Conservation (phyloP, 1,284 basidiomycete genomes). For the Papiliotrema laurentii region DNA sequence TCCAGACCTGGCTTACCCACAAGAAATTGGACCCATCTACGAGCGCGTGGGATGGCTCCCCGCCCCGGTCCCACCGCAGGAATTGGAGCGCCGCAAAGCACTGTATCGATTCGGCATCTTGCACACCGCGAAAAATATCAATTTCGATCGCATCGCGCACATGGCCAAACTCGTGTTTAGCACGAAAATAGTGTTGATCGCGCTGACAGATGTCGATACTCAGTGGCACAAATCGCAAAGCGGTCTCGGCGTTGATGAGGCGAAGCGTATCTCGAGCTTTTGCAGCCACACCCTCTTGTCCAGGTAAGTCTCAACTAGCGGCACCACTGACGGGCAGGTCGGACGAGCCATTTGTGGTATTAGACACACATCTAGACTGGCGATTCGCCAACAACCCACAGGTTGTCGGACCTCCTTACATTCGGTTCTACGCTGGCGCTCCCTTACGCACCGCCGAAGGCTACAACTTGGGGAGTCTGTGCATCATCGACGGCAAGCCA, state of each 20-base stretch:
- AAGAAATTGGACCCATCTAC: conserved; percentile 50
- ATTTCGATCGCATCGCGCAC: conserved; percentile 85
- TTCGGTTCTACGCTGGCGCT: conserved; percentile 88
- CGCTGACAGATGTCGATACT: conserved; percentile 72
- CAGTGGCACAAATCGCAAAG: conserved; percentile 85
- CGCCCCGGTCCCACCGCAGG: conserved; percentile 74
- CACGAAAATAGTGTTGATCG: conserved; percentile 77
- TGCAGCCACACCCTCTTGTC: conserved; percentile 80
- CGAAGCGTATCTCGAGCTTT: conserved; percentile 64
- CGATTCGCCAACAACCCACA: conserved; percentile 71
- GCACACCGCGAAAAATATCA: conserved; percentile 74
- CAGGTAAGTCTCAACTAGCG: conserved; percentile 52
- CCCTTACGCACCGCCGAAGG: conserved; percentile 85
- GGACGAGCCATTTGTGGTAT: conserved; percentile 80
- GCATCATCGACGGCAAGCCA: conserved; percentile 80
- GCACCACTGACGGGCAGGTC: conserved; percentile 51
- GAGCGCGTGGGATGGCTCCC: conserved; percentile 67
- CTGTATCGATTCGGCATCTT: conserved; percentile 79
- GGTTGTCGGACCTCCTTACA: conserved; percentile 61
- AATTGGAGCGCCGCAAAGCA: conserved; percentile 70
- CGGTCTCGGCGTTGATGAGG: conserved; percentile 58
- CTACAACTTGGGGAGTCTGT: conserved; percentile 81
- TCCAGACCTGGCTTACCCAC: conserved; percentile 14
- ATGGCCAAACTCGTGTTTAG: conserved; percentile 89
- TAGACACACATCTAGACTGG: conserved; percentile 81